Evolutionary conservation across 1,284 basidiomycete genomes (phyloP).

Genomic region (Sanguinoderma infundibulare): DNA sequence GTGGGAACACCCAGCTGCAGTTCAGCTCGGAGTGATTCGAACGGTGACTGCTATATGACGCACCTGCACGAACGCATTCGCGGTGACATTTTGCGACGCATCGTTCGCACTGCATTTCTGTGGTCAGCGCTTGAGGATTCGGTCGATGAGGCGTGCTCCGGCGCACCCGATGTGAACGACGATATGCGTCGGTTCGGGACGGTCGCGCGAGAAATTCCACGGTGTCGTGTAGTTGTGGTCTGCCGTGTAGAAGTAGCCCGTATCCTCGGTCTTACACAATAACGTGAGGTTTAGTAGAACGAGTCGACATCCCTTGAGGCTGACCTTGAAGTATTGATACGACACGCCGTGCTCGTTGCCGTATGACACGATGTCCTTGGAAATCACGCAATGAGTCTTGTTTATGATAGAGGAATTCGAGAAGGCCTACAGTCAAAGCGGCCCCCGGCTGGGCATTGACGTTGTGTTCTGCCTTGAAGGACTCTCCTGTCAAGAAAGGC

Average conservation of each 20-base stretch:
- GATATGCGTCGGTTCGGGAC: constrained; percentile 51
- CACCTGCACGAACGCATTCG: constrained; percentile 49
- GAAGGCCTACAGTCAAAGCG: constrained; percentile 45
- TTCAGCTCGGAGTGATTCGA: background rate
- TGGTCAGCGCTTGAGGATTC: background rate
- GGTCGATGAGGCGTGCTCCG: no score
- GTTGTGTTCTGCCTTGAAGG: constrained; percentile 55
- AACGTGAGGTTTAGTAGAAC: background rate
- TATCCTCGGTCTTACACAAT: constrained; percentile 53
- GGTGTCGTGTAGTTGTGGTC: constrained; percentile 65
- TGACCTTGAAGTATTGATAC: constrained; percentile 53
- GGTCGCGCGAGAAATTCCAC: constrained; percentile 56
- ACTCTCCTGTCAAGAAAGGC: constrained; percentile 57
- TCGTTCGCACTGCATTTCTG: constrained; percentile 44
- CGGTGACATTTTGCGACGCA: constrained; percentile 49
- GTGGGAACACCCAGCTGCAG: background rate
- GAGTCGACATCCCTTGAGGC: background rate
- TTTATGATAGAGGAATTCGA: no score
- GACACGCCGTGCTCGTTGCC: constrained; percentile 60
- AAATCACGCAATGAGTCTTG: no score
- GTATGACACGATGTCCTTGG: constrained; percentile 59
- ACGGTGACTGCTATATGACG: background rate
- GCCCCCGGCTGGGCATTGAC: constrained; percentile 59
- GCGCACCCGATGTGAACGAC: constrained; percentile 59
- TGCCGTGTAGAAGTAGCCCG: constrained; percentile 54